Percentiles rank a stretch among this genome's conserved stretches.
Evolutionary conservation across 805 yeast species (phyloP).

Genomic region (Yarrowia divulgata): DNA sequence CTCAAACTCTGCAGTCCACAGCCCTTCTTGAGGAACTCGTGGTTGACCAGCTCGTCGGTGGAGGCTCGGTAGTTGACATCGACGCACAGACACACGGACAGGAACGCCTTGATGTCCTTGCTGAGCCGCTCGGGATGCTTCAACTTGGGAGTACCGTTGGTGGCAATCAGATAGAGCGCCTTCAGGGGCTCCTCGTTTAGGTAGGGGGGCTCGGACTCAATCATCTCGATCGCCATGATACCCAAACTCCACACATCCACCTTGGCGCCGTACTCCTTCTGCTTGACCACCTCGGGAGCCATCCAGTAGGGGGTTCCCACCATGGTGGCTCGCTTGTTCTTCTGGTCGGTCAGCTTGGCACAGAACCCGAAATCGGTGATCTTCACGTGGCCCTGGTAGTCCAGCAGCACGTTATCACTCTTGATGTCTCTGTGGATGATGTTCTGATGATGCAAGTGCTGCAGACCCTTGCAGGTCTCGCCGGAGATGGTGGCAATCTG

Average conservation of each 20-base stretch:
- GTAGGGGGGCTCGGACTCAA: conserved; percentile 85
- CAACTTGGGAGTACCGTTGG: conserved; percentile 81
- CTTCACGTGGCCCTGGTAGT: conserved; percentile 83
- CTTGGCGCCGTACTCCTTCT: conserved; percentile 80
- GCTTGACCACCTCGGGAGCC: conserved; percentile 87
- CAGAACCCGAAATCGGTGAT: conserved; percentile 93
- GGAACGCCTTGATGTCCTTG: conserved; percentile 79
- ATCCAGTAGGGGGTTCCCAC: conserved; percentile 91
- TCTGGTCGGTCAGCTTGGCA: conserved; percentile 77
- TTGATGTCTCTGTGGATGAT: conserved; percentile 97
- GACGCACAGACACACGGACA: conserved; percentile 90
- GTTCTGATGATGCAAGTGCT: conserved; percentile 88
- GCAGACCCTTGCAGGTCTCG: conserved; percentile 90
- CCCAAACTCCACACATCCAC: conserved; percentile 86
- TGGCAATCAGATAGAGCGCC: conserved; percentile 77
- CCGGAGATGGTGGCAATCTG: conserved; percentile 92
- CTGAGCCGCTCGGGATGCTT: conserved; percentile 74
- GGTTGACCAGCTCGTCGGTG: conserved; percentile 84
- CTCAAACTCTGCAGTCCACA: conserved; percentile 21
- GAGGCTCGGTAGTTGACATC: conserved; percentile 91
- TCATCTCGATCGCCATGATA: conserved; percentile 87
- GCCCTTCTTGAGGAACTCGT: conserved; percentile 57
- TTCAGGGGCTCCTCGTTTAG: conserved; percentile 79
- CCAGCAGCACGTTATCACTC: conserved; percentile 90
- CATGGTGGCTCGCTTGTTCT: conserved; percentile 81